Percentiles rank a stretch among this genome's conserved stretches.
phyloP scores from a whole-genome alignment of 2,329 filamentous ascomycete species.

The Atkinsonella hypoxylon region DNA sequence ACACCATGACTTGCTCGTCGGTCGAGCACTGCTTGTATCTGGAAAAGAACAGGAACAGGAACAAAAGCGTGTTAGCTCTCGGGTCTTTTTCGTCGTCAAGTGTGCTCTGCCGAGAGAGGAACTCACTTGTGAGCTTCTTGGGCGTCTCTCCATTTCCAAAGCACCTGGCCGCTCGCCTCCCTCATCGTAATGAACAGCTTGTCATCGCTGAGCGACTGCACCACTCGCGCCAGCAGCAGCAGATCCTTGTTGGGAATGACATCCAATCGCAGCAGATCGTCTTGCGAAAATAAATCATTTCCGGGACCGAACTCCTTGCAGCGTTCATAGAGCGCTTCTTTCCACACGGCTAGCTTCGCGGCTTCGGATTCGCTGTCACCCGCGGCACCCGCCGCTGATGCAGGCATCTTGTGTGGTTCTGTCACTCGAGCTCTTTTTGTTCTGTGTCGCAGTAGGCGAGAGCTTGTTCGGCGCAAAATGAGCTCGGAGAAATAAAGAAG shows the following conservation, averaged over 20 bases:
- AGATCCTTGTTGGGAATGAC: slow-evolving; percentile 46
- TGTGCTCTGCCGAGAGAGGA: not conserved
- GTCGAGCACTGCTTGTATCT: slow-evolving; percentile 49
- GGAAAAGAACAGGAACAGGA: not conserved
- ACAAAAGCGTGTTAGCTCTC: not conserved
- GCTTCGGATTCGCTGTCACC: slow-evolving; percentile 20
- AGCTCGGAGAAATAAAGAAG: not conserved
- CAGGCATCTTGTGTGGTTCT: slow-evolving; percentile 14
- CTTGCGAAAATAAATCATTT: slow-evolving; percentile 42
- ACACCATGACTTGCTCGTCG: slow-evolving; percentile 74
- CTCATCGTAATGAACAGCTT: slow-evolving; percentile 41
- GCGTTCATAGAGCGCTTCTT: slow-evolving; percentile 44
- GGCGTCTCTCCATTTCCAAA: slow-evolving; percentile 45
- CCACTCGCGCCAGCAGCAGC: slow-evolving; percentile 39
- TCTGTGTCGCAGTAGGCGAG: not conserved
- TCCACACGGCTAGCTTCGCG: slow-evolving; percentile 38
- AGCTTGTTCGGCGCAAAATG: not conserved
- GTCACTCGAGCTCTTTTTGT: not conserved
- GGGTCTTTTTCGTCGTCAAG: too few species aligned
- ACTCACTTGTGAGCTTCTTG: slow-evolving; percentile 51
- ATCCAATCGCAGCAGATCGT: slow-evolving; percentile 43
- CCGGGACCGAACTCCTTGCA: slow-evolving; percentile 37
- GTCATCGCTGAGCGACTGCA: slow-evolving; percentile 47
- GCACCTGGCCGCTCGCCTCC: slow-evolving; percentile 26
- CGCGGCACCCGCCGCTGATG: slow-evolving; percentile 13